phyloP scores from a whole-genome alignment of 768 basidiomycete species.

The Tulasnella sp. region DNA sequence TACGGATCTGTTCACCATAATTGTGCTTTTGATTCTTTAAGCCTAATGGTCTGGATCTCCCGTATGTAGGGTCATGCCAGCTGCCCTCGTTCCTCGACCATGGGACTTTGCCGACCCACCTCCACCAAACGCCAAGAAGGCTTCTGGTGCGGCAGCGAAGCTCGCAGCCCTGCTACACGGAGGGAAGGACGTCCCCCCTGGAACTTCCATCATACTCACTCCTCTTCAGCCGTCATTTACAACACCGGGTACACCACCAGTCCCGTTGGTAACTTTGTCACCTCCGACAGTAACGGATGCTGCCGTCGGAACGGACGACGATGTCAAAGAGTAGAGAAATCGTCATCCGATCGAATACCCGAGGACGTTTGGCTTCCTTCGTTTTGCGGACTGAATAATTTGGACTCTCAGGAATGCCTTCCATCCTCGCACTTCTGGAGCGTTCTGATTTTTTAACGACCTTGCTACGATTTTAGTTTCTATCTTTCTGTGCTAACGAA shows the following conservation, averaged over 20 bases:
- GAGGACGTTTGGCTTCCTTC: background rate
- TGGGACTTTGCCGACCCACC: slow-evolving; percentile 64
- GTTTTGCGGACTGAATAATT: background rate
- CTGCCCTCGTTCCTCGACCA: slow-evolving; percentile 60
- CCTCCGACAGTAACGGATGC: background rate
- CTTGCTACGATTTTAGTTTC: background rate
- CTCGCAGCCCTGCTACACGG: background rate
- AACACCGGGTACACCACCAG: background rate
- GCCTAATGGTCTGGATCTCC: background rate
- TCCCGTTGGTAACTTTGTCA: slow-evolving; percentile 12
- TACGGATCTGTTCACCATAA: slow-evolving; percentile 29
- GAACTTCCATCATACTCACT: slow-evolving; percentile 3
- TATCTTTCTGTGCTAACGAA: background rate
- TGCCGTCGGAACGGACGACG: slow-evolving; percentile 5
- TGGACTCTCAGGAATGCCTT: background rate
- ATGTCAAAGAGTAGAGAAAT: background rate
- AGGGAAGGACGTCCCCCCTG: slow-evolving; percentile 1
- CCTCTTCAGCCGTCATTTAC: background rate
- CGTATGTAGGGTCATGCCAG: slow-evolving; percentile 59
- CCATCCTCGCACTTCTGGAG: background rate
- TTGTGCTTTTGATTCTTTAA: background rate
- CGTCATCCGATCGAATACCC: background rate
- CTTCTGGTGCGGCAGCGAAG: background rate
- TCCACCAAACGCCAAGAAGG: background rate
- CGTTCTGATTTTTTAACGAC: background rate